Base-by-base conservation (phyloP, 2,329 filamentous ascomycete species). In the Sporothrix dimorphospora region DNA sequence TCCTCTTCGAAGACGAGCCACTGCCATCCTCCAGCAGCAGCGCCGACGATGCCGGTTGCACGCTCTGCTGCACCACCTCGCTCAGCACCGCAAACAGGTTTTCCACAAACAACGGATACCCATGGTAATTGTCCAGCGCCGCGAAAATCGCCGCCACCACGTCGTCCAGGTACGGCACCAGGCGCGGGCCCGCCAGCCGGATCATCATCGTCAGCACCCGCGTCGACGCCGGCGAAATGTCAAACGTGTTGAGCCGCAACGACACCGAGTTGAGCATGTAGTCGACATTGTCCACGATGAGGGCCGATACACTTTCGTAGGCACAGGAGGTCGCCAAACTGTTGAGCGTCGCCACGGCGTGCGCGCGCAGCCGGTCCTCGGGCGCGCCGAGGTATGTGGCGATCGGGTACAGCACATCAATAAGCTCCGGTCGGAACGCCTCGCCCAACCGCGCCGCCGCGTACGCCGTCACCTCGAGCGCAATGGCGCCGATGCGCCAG, bases 161-260 rank as follows among this genome's bases (percentile, higher is more conserved):
- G 78, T 99, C 96, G 78, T 98, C 95, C 1, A 99, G 84, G 78
- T 94, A 98, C 0, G 94, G 94, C 12, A 99, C 85, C 27, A 99
- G 81, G 8, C 86, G 86, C 1, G 94, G 90, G 0, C 96, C 96
- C 21, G 94, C 93, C 16, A 99, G 86, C 34, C 89, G 90, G 73
- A 98, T 90, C 92, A 98, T 97, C 94, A 99, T 98, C 7, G 92
- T 87, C 66, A 99, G 82, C 1, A 98, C 96, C 76, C 95, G 92
- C 2, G 94, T 94, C 3, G 94, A 94, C 74, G 97, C 92, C 1
- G 95, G 94, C 0, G 94, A 95, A 69, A 98, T 91, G 75, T 98
- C 94, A 75, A 98, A 93, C 0, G 93, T 93, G 77, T 97, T 98
- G 8, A 99, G 87, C 74, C 94, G 92, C 73, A 98, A 82, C 0